Evolutionary conservation across 129 eudicot species (phyloP), one percentile per base, ranked within the genome.

Genomic region (Glebionis coronaria): DNA sequence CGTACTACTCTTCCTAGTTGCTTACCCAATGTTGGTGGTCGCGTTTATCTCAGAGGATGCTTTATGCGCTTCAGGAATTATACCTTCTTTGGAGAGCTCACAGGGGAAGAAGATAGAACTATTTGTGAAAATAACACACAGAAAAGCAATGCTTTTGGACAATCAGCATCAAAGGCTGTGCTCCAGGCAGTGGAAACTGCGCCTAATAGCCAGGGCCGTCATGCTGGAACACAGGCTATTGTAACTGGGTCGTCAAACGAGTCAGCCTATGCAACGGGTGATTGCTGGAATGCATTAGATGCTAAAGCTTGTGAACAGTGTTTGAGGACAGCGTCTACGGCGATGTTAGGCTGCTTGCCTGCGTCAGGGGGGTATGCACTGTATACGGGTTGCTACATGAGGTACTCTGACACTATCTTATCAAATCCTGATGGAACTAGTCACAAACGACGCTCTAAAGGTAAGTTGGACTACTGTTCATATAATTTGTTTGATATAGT

Each of bases 1-100:
- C 78, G 73, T 12, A 80, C 76, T 19, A 5, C 72, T 35, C 73
- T 80, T 61, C 85, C 82, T 9, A 16, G 57, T 49, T 83, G 85
- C 75, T 77, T 73, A 44, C 88, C 85, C 19, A 46, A 28, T 18
- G 51, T 14, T 6, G 81, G 88, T 3, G 88, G 77, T 15, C 63
- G 78, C 3, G 80, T 83, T 45, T 80, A 63, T 52, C 80, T 80
- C 50, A 64, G 71, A 6, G 88, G 85, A 6, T 80, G 88, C 63
- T 83, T 73, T 57, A 61, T 77, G 77, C 29, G 85, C n/a, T 63
- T 58, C 12, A 70, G 73, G 64, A 83, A 83, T 13, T 83, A 77
- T 50, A 73, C 68, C 57, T 83, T 83, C 63, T 80, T 63, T 51
- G 53, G 15, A 9, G 82, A 80, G 62, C 7, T 20, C 51, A 38